Evolutionary conservation across 164 flowering plant species (phyloP).

Genomic region (Magnolia officinalis): DNA sequence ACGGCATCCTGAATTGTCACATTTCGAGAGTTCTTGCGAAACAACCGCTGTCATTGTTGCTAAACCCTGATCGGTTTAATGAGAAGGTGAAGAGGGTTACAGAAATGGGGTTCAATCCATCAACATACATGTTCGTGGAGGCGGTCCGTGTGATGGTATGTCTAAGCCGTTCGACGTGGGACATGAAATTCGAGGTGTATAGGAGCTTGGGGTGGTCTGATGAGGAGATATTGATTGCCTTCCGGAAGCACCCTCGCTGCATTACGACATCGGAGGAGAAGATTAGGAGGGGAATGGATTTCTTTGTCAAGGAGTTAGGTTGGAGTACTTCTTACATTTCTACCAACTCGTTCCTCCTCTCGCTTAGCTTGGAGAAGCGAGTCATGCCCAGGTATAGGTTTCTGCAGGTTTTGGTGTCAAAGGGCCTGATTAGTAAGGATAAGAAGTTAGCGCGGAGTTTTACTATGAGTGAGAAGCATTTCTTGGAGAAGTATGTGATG

Average conservation of each 20-base stretch:
- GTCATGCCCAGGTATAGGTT: constrained; percentile 8
- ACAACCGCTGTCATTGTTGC: not conserved
- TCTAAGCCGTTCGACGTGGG: constrained; percentile 7
- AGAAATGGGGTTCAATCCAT: constrained; percentile 9
- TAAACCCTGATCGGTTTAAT: not conserved
- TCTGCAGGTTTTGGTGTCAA: not conserved
- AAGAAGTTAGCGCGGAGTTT: not conserved
- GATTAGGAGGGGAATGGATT: constrained; percentile 7
- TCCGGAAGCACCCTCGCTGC: not conserved
- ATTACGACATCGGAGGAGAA: constrained; percentile 4
- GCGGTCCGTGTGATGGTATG: constrained; percentile 4
- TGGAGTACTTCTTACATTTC: not conserved
- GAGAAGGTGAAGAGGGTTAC: constrained; percentile 1
- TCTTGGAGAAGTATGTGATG: not conserved
- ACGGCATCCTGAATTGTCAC: not conserved
- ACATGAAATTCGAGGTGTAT: constrained; percentile 8
- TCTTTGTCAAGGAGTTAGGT: constrained; percentile 7
- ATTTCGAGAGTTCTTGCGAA: not conserved
- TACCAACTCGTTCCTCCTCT: not conserved
- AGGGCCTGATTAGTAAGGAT: not conserved
- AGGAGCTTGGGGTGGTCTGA: constrained; percentile 15
- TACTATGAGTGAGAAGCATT: not conserved
- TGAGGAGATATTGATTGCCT: constrained; percentile 2
- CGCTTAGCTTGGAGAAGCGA: constrained; percentile 6
- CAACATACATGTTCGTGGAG: constrained; percentile 1